Evolutionary conservation across 164 flowering plant species (phyloP).

Genomic region (Paratinospora sagittata): DNA sequence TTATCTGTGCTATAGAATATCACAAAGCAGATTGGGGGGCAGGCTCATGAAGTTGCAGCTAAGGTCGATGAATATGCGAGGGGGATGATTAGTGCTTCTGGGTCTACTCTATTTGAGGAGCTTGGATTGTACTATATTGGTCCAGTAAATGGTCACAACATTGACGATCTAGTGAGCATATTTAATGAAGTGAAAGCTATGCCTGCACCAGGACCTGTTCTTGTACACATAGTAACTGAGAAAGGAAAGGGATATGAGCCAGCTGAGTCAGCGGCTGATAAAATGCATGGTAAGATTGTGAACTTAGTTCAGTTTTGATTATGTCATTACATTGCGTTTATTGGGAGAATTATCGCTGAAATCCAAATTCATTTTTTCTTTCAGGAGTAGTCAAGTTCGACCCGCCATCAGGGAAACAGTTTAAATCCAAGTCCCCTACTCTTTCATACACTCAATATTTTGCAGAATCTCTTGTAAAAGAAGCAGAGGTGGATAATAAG

Average conservation of each 20-base stretch:
- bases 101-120: conserved; percentile 80
- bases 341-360: neutral
- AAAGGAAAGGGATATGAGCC: conserved; percentile 94
- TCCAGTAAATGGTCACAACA: conserved; percentile 82
- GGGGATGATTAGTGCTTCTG: conserved; percentile 68
- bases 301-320: neutral
- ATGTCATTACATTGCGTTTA: neutral
- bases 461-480: conserved; percentile 72
- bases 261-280: conserved; percentile 87
- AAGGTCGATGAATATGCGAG: conserved; percentile 83
- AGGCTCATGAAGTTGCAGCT: conserved; percentile 69
- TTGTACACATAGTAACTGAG: conserved; percentile 83
- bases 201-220: conserved; percentile 88
- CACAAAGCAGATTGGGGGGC: conserved; percentile 70
- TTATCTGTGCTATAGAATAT: conserved; percentile 32
- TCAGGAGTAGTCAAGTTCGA: conserved; percentile 90
- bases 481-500: conserved; percentile 68
- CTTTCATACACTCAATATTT: conserved; percentile 80
- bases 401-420: conserved; percentile 66
- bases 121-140: conserved; percentile 87
- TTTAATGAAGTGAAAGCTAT: conserved; percentile 61
- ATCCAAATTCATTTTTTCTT: conserved; percentile 11
- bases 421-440: conserved; percentile 57
- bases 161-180: conserved; percentile 63
- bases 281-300: conserved; percentile 71